Evolutionary conservation across 768 basidiomycete genomes (phyloP), one percentile per base, ranked within the genome.

Genomic region (Trametes sanguinea): DNA sequence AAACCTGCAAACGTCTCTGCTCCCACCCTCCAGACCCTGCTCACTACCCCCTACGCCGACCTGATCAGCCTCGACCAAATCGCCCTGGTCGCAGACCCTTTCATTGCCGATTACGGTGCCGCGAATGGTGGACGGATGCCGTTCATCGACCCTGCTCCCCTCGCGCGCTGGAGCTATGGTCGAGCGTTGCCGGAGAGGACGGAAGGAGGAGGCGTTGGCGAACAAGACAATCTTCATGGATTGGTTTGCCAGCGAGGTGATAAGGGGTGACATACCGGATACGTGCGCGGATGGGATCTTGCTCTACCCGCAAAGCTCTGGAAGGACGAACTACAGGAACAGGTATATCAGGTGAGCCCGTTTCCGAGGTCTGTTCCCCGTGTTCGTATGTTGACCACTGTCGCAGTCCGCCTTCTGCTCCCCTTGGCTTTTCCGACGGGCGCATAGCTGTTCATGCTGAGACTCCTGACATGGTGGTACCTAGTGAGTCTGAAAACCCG

Each of bases 401-500:
- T 6, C 6, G 35, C 35, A 72, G 70, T 3, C 53, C 73, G 1
- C 68, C 71, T 0, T 62, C 54, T 39, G 61, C 67, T 10, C 70
- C 72, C 4, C 58, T 70, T 32, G 71, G 71, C 1, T 72, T 74
- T 43, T 52, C 61, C 6, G 22, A 65, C 2, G 60, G 67, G 0
- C 62, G 71, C n/a, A 66, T 74, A 29, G 62, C 69, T 1, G 65
- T 66, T 4, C 61, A 67, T 43, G 67, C 68, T 2, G 71, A 71
- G 44, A 56, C 64, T 2, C 73, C 73, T 3, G 73, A 74, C 37
- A 70, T 74, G 69, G 73, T 74, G 11, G 70, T 74, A 9, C 73
- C 73, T 3, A 62, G 72, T 73, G 54, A 47, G 70, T 65, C 51
- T 16, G 13, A 6, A 37, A 57, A 2, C 6, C 17, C 54, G 44